Conservation (phyloP, 2,329 filamentous ascomycete species). For the Colletotrichum godetiae region DNA sequence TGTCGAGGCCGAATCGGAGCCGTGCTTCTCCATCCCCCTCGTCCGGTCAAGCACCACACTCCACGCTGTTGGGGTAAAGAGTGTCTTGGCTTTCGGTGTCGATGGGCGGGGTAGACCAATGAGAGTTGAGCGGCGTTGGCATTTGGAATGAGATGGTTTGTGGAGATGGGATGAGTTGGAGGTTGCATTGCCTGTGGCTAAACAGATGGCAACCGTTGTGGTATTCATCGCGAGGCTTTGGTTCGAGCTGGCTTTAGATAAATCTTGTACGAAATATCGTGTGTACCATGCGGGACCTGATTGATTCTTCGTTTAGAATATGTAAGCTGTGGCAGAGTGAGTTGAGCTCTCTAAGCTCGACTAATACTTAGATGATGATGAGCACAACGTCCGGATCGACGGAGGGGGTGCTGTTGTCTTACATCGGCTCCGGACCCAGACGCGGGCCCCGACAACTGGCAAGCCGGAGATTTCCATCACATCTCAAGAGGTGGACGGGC, state of each 20-base stretch:
- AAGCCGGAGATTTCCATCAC: neutral
- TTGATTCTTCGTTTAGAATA: neutral
- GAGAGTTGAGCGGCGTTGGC: neutral
- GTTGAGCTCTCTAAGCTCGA: neutral
- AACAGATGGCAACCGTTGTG: neutral
- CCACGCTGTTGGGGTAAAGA: neutral
- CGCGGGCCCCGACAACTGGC: too few relatives aligned
- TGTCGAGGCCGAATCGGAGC: constrained; percentile 26
- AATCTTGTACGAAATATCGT: neutral
- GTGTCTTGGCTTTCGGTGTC: constrained; percentile 15
- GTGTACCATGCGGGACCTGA: neutral
- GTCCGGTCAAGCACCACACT: neutral
- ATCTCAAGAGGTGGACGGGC: neutral
- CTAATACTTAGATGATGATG: too few relatives aligned
- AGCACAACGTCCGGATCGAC: neutral
- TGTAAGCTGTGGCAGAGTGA: neutral
- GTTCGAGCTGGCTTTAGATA: neutral
- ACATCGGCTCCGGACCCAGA: neutral
- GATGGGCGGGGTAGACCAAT: constrained; percentile 14
- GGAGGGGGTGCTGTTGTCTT: neutral
- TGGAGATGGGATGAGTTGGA: neutral
- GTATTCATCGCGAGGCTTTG: neutral
- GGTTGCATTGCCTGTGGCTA: neutral
- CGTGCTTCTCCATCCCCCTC: neutral
- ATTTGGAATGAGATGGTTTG: neutral